These are phyloP conservation scores for Alternaria incomplexa DNA, from an alignment of 2,329 filamentous ascomycete species.

Conservation along the genomic window DNA sequence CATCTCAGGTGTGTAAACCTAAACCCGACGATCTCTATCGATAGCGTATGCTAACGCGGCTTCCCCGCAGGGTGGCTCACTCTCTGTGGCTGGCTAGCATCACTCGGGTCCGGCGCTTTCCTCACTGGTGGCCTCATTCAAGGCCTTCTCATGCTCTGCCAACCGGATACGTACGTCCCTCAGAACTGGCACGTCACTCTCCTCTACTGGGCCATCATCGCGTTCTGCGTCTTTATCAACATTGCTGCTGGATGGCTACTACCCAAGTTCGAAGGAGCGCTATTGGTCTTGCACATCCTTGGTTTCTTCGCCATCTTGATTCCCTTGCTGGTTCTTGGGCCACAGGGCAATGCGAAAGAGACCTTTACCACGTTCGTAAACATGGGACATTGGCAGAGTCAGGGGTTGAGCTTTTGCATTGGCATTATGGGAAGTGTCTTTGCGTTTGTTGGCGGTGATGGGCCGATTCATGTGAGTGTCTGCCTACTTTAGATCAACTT, in stretches of 20 bases:
- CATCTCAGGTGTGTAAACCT: slow-evolving; percentile 36
- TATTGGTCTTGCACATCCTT: slow-evolving; percentile 56
- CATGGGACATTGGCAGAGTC: slow-evolving; percentile 51
- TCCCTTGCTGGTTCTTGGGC: slow-evolving; percentile 52
- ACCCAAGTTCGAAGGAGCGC: slow-evolving; percentile 55
- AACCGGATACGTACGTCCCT: slow-evolving; percentile 42
- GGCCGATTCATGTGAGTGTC: slow-evolving; percentile 43
- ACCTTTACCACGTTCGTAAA: slow-evolving; percentile 57
- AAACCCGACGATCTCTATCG: not conserved
- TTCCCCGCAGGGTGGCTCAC: slow-evolving; percentile 48
- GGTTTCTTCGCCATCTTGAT: slow-evolving; percentile 60
- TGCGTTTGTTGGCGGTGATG: slow-evolving; percentile 46
- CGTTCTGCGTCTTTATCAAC: slow-evolving; percentile 52
- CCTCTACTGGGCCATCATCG: slow-evolving; percentile 53
- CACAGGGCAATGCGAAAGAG: slow-evolving; percentile 44
- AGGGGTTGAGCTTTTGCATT: slow-evolving; percentile 52
- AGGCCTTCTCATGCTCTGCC: slow-evolving; percentile 46
- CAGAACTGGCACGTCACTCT: slow-evolving; percentile 59
- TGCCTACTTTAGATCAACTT: not conserved
- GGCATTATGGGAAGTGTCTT: slow-evolving; percentile 47
- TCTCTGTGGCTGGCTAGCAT: slow-evolving; percentile 50
- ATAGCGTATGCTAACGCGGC: not conserved
- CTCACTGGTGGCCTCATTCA: slow-evolving; percentile 37
- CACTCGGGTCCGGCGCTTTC: slow-evolving; percentile 36
- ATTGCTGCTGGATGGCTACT: slow-evolving; percentile 51